phyloP scores from a whole-genome alignment of 805 yeast species.

The Metschnikowia cerradonensis region DNA sequence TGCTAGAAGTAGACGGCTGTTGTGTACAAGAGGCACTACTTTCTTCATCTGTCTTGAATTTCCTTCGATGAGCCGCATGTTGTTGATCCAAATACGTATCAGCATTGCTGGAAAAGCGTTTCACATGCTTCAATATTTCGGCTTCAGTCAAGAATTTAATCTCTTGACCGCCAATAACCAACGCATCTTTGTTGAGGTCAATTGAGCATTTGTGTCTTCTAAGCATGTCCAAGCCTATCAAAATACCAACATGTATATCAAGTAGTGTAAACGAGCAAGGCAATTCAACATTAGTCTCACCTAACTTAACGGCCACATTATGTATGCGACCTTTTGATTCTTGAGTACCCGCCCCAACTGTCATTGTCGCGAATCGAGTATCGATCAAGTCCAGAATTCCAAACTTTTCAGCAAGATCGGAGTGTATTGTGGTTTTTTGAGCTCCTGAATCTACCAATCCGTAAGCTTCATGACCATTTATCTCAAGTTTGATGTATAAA shows the following conservation, averaged over 20 bases:
- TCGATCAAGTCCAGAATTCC: constrained; percentile 74
- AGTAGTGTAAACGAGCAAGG: constrained; percentile 44
- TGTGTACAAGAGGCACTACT: background rate
- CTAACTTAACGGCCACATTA: constrained; percentile 80
- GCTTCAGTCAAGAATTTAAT: constrained; percentile 69
- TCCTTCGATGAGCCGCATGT: background rate
- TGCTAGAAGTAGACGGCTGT: background rate
- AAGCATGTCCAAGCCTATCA: constrained; percentile 88
- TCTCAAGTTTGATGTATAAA: constrained; percentile 74
- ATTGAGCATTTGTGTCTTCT: constrained; percentile 81
- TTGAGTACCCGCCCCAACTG: constrained; percentile 85
- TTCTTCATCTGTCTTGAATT: background rate
- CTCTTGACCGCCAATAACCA: constrained; percentile 69
- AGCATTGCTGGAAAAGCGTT: background rate
- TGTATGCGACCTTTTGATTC: constrained; percentile 81
- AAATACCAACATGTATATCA: constrained; percentile 67
- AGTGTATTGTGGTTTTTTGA: constrained; percentile 79
- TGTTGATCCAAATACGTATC: background rate
- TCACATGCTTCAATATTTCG: constrained; percentile 48
- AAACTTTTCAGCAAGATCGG: constrained; percentile 68
- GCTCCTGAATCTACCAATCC: constrained; percentile 98
- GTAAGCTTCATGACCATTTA: constrained; percentile 76
- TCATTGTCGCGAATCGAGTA: constrained; percentile 73
- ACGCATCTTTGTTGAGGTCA: constrained; percentile 62
- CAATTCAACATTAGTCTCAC: constrained; percentile 39